Conservation (phyloP, 176 grass and related monocot genomes). For the Ensete ventricosum region DNA sequence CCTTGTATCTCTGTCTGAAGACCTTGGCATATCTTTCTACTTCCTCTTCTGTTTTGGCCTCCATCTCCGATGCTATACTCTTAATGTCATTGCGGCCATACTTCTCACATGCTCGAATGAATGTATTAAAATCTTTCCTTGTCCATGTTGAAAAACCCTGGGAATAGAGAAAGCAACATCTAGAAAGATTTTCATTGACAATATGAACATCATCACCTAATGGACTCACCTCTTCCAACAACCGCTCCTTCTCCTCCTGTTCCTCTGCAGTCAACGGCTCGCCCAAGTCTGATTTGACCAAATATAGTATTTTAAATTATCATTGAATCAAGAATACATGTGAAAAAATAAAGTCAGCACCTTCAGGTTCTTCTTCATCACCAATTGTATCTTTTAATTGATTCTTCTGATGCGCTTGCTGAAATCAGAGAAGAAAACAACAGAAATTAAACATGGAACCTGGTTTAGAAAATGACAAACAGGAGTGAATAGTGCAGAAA, state of each 20-base stretch:
- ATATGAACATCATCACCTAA: neutral
- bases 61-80: conserved; percentile 84
- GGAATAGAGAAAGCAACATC: neutral
- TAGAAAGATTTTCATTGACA: neutral
- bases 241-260: conserved; percentile 56
- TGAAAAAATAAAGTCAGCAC: conserved; percentile 42
- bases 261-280: conserved; percentile 48
- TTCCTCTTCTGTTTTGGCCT: conserved; percentile 95
- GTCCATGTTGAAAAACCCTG: conserved; percentile 95
- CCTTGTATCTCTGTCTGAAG: conserved; percentile 92
- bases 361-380: conserved; percentile 84
- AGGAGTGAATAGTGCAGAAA: neutral
- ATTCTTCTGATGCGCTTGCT: conserved; percentile 75
- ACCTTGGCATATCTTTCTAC: conserved; percentile 86
- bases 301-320: neutral
- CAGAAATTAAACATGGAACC: conserved; percentile 10
- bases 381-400: conserved; percentile 86
- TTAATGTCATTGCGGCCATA: conserved; percentile 91
- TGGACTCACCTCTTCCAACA: conserved; percentile 49
- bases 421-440: conserved; percentile 20
- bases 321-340: conserved; percentile 17
- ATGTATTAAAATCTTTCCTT: conserved; percentile 91
- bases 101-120: conserved; percentile 90
- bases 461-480: neutral
- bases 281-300: conserved; percentile 32